Percentiles rank a stretch among this genome's conserved stretches.
These are phyloP conservation scores for Herpetospermum pedunculosum DNA, from an alignment of 306 rosid genomes.

Conservation along the genomic window DNA sequence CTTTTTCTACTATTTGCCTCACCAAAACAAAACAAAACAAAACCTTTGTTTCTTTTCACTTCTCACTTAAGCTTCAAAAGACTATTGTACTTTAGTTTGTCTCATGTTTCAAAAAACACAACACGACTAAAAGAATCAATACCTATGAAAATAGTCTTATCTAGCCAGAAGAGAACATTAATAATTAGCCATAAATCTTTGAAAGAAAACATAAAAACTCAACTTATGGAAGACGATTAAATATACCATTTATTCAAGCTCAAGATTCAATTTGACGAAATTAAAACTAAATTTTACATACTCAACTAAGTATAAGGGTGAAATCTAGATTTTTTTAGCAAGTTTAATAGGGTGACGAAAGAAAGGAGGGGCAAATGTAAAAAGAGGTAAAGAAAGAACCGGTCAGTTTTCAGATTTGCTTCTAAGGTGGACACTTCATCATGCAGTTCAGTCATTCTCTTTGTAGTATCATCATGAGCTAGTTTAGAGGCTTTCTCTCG, in stretches of 20 bases:
- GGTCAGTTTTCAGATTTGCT: constrained; percentile 61
- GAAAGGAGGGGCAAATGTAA: not conserved
- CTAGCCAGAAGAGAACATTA: not conserved
- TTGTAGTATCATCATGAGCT: constrained; percentile 61
- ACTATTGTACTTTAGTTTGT: not conserved
- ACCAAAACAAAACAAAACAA: not conserved
- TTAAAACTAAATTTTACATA: not conserved
- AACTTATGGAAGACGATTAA: not conserved
- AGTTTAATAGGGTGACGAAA: not conserved
- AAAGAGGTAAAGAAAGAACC: constrained; percentile 25
- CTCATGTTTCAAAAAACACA: not conserved
- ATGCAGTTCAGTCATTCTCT: constrained; percentile 43
- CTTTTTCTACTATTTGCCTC: not conserved
- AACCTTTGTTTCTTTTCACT: not conserved
- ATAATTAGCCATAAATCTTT: not conserved
- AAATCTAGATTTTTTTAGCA: not conserved
- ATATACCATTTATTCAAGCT: not conserved
- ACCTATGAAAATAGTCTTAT: not conserved
- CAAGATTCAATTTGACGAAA: not conserved
- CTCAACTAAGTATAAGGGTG: not conserved
- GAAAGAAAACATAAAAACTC: not conserved
- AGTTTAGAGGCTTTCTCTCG: constrained; percentile 77
- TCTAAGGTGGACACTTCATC: constrained; percentile 41
- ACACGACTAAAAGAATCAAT: not conserved
- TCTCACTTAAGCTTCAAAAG: not conserved